Evolutionary conservation across 495 filamentous ascomycete species (phyloP).

Genomic region (Xylaria intraflava): DNA sequence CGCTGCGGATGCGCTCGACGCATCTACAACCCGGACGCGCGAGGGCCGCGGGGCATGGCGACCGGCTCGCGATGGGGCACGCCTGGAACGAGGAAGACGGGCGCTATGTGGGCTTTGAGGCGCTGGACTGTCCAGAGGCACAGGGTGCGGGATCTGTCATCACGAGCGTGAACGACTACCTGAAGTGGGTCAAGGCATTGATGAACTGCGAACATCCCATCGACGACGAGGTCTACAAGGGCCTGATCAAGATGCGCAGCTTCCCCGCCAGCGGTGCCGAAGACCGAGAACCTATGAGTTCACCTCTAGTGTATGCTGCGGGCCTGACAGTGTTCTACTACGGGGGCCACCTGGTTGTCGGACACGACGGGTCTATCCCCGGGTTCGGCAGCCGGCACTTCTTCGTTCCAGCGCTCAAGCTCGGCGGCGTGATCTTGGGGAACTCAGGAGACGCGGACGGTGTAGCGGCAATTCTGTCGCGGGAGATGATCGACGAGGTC

Average conservation of each 20-base stretch:
- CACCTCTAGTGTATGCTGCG: constrained; percentile 28
- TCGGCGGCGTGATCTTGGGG: constrained; percentile 39
- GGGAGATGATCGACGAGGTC: constrained; percentile 33
- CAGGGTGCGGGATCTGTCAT: constrained; percentile 44
- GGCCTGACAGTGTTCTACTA: constrained; percentile 38
- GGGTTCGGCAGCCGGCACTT: constrained; percentile 37
- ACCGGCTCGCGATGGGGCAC: constrained; percentile 31
- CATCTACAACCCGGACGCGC: constrained; percentile 32
- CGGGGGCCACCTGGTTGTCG: constrained; percentile 31
- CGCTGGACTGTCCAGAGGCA: constrained; percentile 8
- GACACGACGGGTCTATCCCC: constrained; percentile 35
- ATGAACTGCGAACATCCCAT: constrained; percentile 26
- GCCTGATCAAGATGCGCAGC: constrained; percentile 27
- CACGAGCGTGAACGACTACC: constrained; percentile 47
- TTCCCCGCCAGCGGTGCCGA: background rate
- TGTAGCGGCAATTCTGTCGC: constrained; percentile 19
- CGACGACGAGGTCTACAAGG: constrained; percentile 28
- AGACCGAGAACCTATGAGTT: constrained; percentile 1
- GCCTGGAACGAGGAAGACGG: constrained; percentile 6
- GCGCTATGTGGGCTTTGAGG: constrained; percentile 4
- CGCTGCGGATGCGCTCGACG: constrained; percentile 40
- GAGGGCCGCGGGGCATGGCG: constrained; percentile 19
- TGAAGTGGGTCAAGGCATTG: constrained; percentile 39
- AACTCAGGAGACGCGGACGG: constrained; percentile 25
- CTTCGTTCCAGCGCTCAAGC: constrained; percentile 38